These are phyloP conservation scores for Solanum gandarillasii DNA, from an alignment of 257 asterid species.

Conservation along the genomic window DNA sequence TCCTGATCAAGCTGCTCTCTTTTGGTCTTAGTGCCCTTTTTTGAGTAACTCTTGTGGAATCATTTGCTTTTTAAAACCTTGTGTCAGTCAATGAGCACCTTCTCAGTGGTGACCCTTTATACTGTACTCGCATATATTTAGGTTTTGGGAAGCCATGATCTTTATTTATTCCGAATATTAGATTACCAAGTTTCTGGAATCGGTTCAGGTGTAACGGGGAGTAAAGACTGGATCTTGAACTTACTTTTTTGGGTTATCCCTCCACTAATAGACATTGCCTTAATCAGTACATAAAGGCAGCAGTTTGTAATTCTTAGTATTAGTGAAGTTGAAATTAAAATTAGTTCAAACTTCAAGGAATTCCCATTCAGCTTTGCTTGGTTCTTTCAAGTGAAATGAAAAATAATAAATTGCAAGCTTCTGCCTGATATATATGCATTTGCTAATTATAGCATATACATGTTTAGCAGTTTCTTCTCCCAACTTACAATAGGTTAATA, in stretches of 20 bases:
- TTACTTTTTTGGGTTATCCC: background rate
- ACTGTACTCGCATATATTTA: background rate
- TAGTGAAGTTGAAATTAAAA: background rate
- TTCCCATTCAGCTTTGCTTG: background rate
- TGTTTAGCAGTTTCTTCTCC: background rate
- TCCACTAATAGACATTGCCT: background rate
- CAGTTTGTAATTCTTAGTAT: background rate
- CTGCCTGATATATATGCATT: background rate
- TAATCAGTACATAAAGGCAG: background rate
- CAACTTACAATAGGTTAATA: background rate
- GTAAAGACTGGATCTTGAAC: background rate
- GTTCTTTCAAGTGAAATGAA: background rate
- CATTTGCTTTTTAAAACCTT: background rate
- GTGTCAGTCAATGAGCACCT: background rate
- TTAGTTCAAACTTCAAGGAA: background rate
- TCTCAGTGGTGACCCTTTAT: background rate
- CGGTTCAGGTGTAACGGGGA: background rate
- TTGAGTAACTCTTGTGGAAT: background rate
- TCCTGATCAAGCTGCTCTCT: background rate
- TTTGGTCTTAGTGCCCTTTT: background rate
- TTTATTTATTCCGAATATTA: background rate
- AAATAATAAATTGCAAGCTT: background rate
- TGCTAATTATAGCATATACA: background rate
- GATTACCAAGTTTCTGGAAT: background rate
- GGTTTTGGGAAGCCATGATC: background rate